Evolutionary conservation across 2,329 filamentous ascomycete species (phyloP).

Genomic region (Fusarium neocosmosporiellum): DNA sequence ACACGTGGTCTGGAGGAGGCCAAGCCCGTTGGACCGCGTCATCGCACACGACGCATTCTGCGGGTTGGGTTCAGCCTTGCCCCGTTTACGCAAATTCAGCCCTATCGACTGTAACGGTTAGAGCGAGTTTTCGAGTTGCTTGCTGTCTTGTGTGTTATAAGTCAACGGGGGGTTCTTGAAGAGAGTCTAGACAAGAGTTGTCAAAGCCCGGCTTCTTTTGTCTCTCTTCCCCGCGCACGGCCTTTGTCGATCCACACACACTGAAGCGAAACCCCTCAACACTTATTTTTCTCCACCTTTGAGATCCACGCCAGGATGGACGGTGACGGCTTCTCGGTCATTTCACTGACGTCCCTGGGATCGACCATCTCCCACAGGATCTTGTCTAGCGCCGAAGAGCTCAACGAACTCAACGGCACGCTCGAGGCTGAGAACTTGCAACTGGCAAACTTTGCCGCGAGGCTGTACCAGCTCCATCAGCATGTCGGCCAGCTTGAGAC

Average conservation of each 20-base stretch:
- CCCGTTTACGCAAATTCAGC: slow-evolving; percentile 17
- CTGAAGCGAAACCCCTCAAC: not conserved
- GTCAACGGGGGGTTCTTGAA: not conserved
- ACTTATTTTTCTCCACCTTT: not conserved
- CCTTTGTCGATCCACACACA: not conserved
- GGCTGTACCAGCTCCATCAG: slow-evolving; percentile 43
- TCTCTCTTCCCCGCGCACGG: slow-evolving; percentile 12
- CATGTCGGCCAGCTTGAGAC: slow-evolving; percentile 41
- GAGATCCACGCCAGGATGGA: slow-evolving; percentile 41
- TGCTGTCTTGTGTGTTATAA: not conserved
- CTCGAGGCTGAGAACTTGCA: slow-evolving; percentile 26
- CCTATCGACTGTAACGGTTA: slow-evolving; percentile 5
- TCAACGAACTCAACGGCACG: slow-evolving; percentile 41
- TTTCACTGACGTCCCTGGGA: slow-evolving; percentile 47
- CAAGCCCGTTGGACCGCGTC: slow-evolving; percentile 26
- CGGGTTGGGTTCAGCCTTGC: slow-evolving; percentile 20
- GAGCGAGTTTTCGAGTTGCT: not conserved
- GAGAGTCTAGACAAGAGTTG: not conserved
- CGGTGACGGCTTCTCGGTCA: slow-evolving; percentile 49
- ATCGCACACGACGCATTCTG: slow-evolving; percentile 25
- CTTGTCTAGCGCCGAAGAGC: slow-evolving; percentile 44
- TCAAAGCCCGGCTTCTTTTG: not conserved
- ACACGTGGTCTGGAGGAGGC: slow-evolving; percentile 2
- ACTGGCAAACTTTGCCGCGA: slow-evolving; percentile 37
- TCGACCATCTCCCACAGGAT: slow-evolving; percentile 46